Percentiles rank a stretch among this genome's conserved stretches.
phyloP scores from a whole-genome alignment of 306 rosid species.

The Cucurbita pepo region DNA sequence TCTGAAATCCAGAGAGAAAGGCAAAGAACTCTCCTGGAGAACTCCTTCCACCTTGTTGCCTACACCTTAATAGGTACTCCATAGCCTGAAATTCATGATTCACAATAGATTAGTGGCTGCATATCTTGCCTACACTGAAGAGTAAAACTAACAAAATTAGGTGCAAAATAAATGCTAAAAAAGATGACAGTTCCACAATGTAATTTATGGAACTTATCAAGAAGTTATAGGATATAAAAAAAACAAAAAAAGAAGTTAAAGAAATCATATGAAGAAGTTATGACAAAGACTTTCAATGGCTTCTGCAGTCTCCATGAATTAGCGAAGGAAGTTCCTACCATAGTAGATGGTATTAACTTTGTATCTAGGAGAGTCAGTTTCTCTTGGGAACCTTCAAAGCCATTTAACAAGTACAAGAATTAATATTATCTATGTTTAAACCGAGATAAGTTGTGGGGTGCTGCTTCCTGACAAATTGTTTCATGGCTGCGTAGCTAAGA shows the following conservation, averaged over 20 bases:
- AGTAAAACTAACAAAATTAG: not conserved
- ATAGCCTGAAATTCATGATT: conserved; percentile 45
- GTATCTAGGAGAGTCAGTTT: not conserved
- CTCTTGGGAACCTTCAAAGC: not conserved
- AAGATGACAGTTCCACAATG: not conserved
- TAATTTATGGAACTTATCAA: not conserved
- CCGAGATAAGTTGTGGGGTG: not conserved
- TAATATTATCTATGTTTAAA: not conserved
- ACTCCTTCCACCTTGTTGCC: conserved; percentile 47
- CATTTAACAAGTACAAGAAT: not conserved
- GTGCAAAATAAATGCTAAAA: not conserved
- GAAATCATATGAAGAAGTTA: not conserved
- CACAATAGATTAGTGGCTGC: not conserved
- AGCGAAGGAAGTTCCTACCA: not conserved
- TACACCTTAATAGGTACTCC: conserved; percentile 63
- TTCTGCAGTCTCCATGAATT: not conserved
- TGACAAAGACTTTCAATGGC: not conserved
- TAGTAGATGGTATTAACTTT: not conserved
- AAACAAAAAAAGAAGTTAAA: not conserved
- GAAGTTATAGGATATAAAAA: not conserved
- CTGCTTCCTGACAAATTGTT: not conserved
- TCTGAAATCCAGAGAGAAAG: conserved; percentile 68
- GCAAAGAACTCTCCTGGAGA: conserved; percentile 44
- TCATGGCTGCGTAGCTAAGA: not conserved
- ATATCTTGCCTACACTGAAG: not conserved